Percentiles rank a stretch among this genome's conserved stretches.
phyloP scores from a whole-genome alignment of 1,284 basidiomycete genomes.

The Uromyces viciae-fabae region DNA sequence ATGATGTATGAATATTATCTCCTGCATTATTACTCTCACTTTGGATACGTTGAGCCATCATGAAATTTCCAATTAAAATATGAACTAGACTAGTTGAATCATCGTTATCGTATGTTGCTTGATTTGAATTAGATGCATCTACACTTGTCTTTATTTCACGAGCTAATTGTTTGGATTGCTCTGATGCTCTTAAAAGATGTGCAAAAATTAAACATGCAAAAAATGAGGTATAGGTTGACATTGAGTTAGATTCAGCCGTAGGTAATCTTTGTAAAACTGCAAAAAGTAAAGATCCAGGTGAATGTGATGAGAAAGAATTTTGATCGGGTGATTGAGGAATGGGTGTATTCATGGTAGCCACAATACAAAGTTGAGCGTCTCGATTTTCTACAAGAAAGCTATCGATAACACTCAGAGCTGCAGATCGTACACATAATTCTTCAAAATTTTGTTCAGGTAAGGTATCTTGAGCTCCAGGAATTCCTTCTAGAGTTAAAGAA shows the following conservation, averaged over 20 bases:
- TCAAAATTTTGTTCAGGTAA: slow-evolving; percentile 17
- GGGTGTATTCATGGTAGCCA: slow-evolving; percentile 59
- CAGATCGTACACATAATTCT: slow-evolving; percentile 45
- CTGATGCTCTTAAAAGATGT: slow-evolving; percentile 60
- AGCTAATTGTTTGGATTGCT: slow-evolving; percentile 60
- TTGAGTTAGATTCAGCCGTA: slow-evolving; percentile 50
- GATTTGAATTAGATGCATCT: slow-evolving; percentile 50
- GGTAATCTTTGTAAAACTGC: slow-evolving; percentile 58
- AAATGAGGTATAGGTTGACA: slow-evolving; percentile 60
- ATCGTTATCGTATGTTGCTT: slow-evolving; percentile 59
- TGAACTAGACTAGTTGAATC: slow-evolving; percentile 59
- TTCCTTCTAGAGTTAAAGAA: slow-evolving; percentile 53
- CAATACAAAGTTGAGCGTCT: slow-evolving; percentile 56
- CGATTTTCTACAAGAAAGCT: slow-evolving; percentile 55
- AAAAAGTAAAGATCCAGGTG: slow-evolving; percentile 59
- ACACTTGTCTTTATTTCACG: slow-evolving; percentile 55
- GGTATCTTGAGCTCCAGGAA: slow-evolving; percentile 52
- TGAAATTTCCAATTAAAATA: slow-evolving; percentile 62
- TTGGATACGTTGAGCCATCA: slow-evolving; percentile 63
- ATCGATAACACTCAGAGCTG: slow-evolving; percentile 47
- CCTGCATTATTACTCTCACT: slow-evolving; percentile 55
- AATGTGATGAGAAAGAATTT: slow-evolving; percentile 50
- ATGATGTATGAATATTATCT: slow-evolving; percentile 59
- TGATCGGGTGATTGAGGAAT: slow-evolving; percentile 45
- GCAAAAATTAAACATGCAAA: slow-evolving; percentile 60